phyloP scores from a whole-genome alignment of 148 eudicot species.

The Rheum nobile region DNA sequence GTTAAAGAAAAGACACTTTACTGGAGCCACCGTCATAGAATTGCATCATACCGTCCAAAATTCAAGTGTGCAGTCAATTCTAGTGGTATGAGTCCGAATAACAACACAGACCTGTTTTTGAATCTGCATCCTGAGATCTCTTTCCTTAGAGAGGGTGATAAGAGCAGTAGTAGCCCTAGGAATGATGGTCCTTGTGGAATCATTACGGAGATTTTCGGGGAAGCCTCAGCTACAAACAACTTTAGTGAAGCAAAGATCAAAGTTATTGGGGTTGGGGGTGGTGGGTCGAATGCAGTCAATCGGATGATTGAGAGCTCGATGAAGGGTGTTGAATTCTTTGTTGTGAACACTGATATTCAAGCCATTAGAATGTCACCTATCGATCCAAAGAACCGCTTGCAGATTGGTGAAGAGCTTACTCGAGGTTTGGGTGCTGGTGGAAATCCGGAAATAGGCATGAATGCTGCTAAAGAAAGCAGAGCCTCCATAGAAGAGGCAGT shows the following conservation, averaged over 20 bases:
- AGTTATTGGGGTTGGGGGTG: slow-evolving; percentile 98
- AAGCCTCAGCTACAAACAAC: slow-evolving; percentile 26
- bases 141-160: slow-evolving; percentile 75
- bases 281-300: slow-evolving; percentile 97
- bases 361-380: slow-evolving; percentile 95
- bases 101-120: slow-evolving; percentile 58
- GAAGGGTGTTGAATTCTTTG: slow-evolving; percentile 98
- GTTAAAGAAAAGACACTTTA: slow-evolving; percentile 36
- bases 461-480: slow-evolving; percentile 93
- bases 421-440: slow-evolving; percentile 99
- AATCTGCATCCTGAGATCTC: slow-evolving; percentile 83
- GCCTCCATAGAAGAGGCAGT: slow-evolving; percentile 77
- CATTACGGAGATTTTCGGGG: slow-evolving; percentile 44
- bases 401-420: slow-evolving; percentile 90
- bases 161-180: slow-evolving; percentile 30
- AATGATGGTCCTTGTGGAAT: slow-evolving; percentile 44
- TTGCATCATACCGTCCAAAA: slow-evolving; percentile 18
- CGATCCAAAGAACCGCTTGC: slow-evolving; percentile 62
- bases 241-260: slow-evolving; percentile 83
- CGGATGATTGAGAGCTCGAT: slow-evolving; percentile 93
- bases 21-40: slow-evolving; percentile 18
- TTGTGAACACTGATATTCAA: slow-evolving; percentile 92
- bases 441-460: slow-evolving; percentile 87
- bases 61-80: slow-evolving; percentile 55
- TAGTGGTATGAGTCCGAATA: slow-evolving; percentile 35